A percentile compares a stretch with the other conserved stretches of the same genome.
Evolutionary conservation across 2,329 filamentous ascomycete species (phyloP).

Genomic region (Penicillium sp.): DNA sequence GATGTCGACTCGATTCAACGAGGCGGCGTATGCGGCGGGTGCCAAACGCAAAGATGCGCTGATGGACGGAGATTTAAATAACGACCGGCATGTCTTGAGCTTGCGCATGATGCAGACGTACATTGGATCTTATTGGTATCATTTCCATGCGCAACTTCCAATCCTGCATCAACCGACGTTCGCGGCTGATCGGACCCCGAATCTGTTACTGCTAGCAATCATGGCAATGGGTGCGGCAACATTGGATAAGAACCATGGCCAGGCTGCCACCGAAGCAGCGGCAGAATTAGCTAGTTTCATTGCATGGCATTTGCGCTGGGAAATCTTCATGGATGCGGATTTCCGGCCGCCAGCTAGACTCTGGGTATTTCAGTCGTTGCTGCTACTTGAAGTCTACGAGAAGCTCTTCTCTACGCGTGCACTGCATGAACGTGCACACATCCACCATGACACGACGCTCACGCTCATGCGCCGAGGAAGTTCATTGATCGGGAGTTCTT

Average conservation of each 20-base stretch:
- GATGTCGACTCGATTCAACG: conserved; percentile 77
- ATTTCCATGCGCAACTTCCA: conserved; percentile 91
- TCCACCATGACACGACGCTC: conserved; percentile 93
- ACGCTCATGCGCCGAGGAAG: conserved; percentile 92
- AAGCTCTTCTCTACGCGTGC: conserved; percentile 96
- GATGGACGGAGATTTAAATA: conserved; percentile 72
- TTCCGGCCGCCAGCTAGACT: conserved; percentile 90
- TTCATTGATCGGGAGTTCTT: conserved; percentile 81
- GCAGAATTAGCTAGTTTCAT: conserved; percentile 84
- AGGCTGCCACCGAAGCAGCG: conserved; percentile 70
- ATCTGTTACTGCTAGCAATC: conserved; percentile 79
- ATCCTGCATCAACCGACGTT: conserved; percentile 96
- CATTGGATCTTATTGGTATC: conserved; percentile 88
- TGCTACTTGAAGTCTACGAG: conserved; percentile 89
- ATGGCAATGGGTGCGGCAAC: conserved; percentile 92
- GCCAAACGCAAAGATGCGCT: conserved; percentile 74
- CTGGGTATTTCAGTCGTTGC: conserved; percentile 90
- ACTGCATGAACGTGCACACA: conserved; percentile 90
- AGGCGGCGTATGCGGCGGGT: conserved; percentile 70
- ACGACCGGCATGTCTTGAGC: conserved; percentile 66
- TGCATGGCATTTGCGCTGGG: conserved; percentile 91
- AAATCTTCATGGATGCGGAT: conserved; percentile 87
- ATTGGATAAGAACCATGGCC: conserved; percentile 76
- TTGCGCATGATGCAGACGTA: conserved; percentile 95
- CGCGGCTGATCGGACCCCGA: conserved; percentile 79